Evolutionary conservation across 2,329 filamentous ascomycete genomes (phyloP), one percentile per base, ranked within the genome.

Genomic region (Truncatella angustata): DNA sequence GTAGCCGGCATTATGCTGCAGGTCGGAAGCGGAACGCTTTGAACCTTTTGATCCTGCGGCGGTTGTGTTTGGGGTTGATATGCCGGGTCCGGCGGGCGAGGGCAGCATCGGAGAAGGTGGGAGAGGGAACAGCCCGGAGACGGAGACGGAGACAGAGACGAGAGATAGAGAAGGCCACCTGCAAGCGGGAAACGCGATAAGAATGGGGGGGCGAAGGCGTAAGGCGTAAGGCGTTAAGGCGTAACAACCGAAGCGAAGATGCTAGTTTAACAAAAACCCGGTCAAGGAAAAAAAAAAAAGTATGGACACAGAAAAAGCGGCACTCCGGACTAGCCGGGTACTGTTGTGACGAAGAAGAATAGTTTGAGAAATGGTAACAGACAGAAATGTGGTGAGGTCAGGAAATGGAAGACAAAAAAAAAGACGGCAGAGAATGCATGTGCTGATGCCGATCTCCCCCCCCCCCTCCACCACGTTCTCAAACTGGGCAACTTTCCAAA

Each of bases 1-100:
- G n/a, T n/a, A n/a, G 55, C 63, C 64, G 62, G 63, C 56, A 63
- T 53, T 63, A 60, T 60, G 65, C 58, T 68, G 64, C 63, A 67
- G 61, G 58, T 67, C 64, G 59, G 65, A 61, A 60, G 65, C 64
- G 54, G 63, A 61, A 63, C 65, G 65, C 59, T 32, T 32, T n/a
- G n/a, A n/a, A n/a, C n/a, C n/a, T n/a, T 67, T 67, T 52, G 60
- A 56, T 54, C 60, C 61, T 58, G 59, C 55, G 32, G 47, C 49
- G 11, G 24, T 21, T 11, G 45, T 40, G 26, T 51, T 34, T 12
- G 49, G 44, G 47, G 53, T 44, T 51, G 59, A 59, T 48, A 54
- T 56, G 58, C 63, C 62, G 56, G 59, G 50, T 55, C n/a, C n/a
- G n/a, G 63, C 61, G 26, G 62, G 61, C 62, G 59, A 63, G 54